These are phyloP conservation scores for Ceratobasidium sp. DNA, from an alignment of 1,284 basidiomycete species.

Conservation along the genomic window DNA sequence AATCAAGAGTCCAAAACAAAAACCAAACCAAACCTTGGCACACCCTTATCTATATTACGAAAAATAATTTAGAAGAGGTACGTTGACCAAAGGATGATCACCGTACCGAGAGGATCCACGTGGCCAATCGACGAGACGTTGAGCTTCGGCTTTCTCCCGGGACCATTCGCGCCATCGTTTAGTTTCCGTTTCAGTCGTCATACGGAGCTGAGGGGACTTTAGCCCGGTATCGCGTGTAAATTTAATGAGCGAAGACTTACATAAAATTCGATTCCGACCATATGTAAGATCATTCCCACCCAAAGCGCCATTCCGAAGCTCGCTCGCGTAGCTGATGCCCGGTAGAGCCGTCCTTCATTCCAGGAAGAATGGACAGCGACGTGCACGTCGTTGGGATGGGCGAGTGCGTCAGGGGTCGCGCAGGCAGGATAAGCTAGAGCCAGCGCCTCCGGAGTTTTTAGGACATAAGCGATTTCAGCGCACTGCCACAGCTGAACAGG, in stretches of 20 bases:
- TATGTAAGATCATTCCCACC: slow-evolving; percentile 47
- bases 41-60: neutral
- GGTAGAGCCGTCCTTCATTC: slow-evolving; percentile 36
- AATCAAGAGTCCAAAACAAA: neutral
- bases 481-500: slow-evolving; percentile 44
- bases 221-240: neutral
- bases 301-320: slow-evolving; percentile 48
- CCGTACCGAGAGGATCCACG: slow-evolving; percentile 27
- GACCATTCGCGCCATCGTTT: slow-evolving; percentile 35
- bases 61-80: slow-evolving; percentile 38
- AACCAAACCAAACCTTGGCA: neutral
- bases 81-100: slow-evolving; percentile 12
- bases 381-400: slow-evolving; percentile 4
- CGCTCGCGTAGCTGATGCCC: slow-evolving; percentile 39
- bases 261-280: slow-evolving; percentile 48
- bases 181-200: slow-evolving; percentile 9
- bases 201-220: neutral
- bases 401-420: slow-evolving; percentile 8
- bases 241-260: slow-evolving; percentile 22
- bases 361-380: slow-evolving; percentile 45
- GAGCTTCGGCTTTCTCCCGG: neutral
- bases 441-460: slow-evolving; percentile 1
- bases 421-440: slow-evolving; percentile 41
- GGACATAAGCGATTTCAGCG: slow-evolving; percentile 44
- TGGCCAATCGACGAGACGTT: neutral